These are phyloP conservation scores for Nicotiana attenuata DNA, from an alignment of 257 asterid species.

Conservation along the genomic window DNA sequence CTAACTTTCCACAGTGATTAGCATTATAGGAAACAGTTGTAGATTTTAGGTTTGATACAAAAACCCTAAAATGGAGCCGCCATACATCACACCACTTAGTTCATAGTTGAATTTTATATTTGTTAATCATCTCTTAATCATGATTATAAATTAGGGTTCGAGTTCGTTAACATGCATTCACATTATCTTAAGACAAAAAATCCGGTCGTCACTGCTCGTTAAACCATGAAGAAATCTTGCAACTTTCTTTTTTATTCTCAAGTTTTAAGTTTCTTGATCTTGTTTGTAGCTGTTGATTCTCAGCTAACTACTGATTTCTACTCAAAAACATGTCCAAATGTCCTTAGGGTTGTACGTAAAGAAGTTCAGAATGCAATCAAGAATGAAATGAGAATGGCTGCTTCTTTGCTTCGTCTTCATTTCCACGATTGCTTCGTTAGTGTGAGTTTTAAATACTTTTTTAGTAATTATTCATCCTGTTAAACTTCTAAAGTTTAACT, in stretches of 20 bases:
- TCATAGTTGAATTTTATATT: neutral
- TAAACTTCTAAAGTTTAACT: no score
- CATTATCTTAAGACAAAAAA: neutral
- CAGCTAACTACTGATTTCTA: slow-evolving; percentile 52
- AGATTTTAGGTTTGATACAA: neutral
- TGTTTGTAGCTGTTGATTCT: slow-evolving; percentile 39
- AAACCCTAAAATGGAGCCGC: slow-evolving; percentile 21
- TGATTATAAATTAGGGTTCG: slow-evolving; percentile 15
- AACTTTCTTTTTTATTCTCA: neutral
- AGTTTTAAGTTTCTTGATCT: slow-evolving; percentile 22
- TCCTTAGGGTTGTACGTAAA: slow-evolving; percentile 39
- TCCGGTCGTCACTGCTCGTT: neutral
- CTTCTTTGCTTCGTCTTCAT: slow-evolving; percentile 72
- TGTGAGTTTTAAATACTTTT: slow-evolving; percentile 29
- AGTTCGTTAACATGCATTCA: neutral
- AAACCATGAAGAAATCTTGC: slow-evolving; percentile 28
- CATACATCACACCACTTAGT: slow-evolving; percentile 23
- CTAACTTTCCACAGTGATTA: neutral
- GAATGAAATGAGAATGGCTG: slow-evolving; percentile 82
- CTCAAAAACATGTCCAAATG: slow-evolving; percentile 47
- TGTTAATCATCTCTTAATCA: neutral
- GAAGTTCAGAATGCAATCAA: slow-evolving; percentile 54
- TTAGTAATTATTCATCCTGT: no score
- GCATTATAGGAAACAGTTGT: neutral
- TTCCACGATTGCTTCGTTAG: slow-evolving; percentile 82